These are phyloP conservation scores for Alloteropsis semialata DNA, from an alignment of 176 grass and related monocot genomes.

Conservation along the genomic window DNA sequence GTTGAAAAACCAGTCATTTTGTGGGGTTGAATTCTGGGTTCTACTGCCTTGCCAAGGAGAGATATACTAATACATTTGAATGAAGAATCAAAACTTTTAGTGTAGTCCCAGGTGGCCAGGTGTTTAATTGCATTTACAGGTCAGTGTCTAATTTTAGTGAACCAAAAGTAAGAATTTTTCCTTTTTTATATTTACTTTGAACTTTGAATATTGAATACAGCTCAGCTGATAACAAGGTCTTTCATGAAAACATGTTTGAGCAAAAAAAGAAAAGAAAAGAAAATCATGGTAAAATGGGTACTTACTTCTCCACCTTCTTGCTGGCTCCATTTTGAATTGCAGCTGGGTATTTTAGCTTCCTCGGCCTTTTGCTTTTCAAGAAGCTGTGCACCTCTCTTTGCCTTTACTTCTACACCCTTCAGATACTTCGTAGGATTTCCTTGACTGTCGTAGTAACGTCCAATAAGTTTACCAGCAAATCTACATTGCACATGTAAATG, in stretches of 20 bases:
- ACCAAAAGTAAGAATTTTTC: background rate
- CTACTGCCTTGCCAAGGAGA: background rate
- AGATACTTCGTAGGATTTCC: conserved; percentile 94
- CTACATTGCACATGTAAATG: conserved; percentile 34
- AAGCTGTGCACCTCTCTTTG: conserved; percentile 89
- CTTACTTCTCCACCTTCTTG: conserved; percentile 82
- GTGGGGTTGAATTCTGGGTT: background rate
- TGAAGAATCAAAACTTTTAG: background rate
- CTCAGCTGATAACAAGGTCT: background rate
- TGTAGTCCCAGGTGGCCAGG: no score
- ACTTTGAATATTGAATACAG: background rate
- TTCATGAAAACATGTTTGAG: background rate
- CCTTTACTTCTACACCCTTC: conserved; percentile 84
- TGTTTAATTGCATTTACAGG: background rate
- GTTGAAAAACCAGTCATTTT: background rate
- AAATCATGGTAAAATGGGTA: background rate
- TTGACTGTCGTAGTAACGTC: conserved; percentile 74
- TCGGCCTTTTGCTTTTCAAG: conserved; percentile 85
- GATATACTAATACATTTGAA: background rate
- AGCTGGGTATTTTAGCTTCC: conserved; percentile 81
- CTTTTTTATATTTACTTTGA: background rate
- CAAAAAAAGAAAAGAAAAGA: conserved; percentile 7
- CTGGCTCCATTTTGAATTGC: conserved; percentile 94
- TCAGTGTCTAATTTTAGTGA: background rate
- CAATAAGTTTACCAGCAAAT: conserved; percentile 82